These are phyloP conservation scores for Myxozyma lipomycoides DNA, from an alignment of 805 yeast species.

Conservation along the genomic window DNA sequence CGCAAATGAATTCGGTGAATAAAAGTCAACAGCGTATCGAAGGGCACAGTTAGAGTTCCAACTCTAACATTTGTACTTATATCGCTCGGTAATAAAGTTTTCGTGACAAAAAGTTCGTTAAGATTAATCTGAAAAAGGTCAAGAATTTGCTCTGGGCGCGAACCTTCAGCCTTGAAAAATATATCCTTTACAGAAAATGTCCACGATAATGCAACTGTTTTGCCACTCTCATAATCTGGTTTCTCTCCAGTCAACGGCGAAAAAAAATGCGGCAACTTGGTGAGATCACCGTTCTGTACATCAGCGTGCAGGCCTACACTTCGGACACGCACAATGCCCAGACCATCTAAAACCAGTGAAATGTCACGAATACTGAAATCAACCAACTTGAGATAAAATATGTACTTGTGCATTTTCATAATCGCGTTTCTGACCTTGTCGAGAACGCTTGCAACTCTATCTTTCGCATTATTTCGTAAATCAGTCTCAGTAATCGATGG, in stretches of 20 bases:
- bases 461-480: neutral
- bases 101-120: slow-evolving; percentile 9
- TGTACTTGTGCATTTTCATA: slow-evolving; percentile 9
- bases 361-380: slow-evolving; percentile 18
- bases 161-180: slow-evolving; percentile 11
- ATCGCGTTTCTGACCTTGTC: neutral
- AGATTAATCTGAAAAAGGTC: slow-evolving; percentile 19
- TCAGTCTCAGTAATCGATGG: neutral
- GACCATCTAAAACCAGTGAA: slow-evolving; percentile 12
- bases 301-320: slow-evolving; percentile 16
- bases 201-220: slow-evolving; percentile 11
- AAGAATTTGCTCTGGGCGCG: slow-evolving; percentile 17
- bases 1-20: slow-evolving; percentile 2
- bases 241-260: neutral
- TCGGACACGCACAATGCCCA: slow-evolving; percentile 20
- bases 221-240: neutral
- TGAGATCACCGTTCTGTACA: slow-evolving; percentile 3
- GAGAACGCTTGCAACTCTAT: neutral
- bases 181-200: slow-evolving; percentile 18
- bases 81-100: slow-evolving; percentile 2
- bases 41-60: slow-evolving; percentile 22
- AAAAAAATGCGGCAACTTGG: slow-evolving; percentile 9
- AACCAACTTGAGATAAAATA: slow-evolving; percentile 7
- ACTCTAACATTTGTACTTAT: slow-evolving; percentile 12
- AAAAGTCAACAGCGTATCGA: slow-evolving; percentile 22